Evolutionary conservation across 345 rosid genomes (phyloP).

Genomic region (Populus pruinosa): DNA sequence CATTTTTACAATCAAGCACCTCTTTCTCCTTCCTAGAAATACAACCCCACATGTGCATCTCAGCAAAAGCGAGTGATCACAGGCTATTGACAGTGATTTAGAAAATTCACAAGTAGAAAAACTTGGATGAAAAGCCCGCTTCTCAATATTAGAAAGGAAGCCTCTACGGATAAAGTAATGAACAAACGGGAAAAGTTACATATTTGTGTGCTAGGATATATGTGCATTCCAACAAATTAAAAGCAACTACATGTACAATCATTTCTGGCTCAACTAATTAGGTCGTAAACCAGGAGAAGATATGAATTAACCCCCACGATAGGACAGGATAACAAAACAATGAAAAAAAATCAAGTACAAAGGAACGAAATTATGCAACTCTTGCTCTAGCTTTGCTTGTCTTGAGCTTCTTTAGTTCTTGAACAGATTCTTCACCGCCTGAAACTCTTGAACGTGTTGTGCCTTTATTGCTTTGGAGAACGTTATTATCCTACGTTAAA

Average conservation of each 20-base stretch:
- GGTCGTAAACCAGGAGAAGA: constrained; percentile 31
- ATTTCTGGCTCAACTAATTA: constrained; percentile 29
- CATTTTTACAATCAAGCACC: background rate
- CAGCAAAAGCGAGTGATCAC: background rate
- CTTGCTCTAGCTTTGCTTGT: constrained; percentile 25
- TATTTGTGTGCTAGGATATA: constrained; percentile 19
- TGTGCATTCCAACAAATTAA: constrained; percentile 26
- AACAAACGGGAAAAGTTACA: constrained; percentile 16
- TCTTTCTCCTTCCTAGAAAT: background rate
- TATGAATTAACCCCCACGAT: constrained; percentile 16
- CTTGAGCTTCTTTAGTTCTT: constrained; percentile 52
- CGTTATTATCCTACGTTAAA: constrained; percentile 30
- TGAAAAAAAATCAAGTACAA: constrained; percentile 27
- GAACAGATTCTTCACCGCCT: constrained; percentile 29
- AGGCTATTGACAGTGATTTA: background rate
- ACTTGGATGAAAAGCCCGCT: constrained; percentile 18
- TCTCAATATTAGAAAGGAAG: constrained; percentile 17
- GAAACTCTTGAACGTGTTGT: constrained; percentile 29
- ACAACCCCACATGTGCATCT: background rate
- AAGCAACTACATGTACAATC: constrained; percentile 38
- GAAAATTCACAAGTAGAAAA: background rate
- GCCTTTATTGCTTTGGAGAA: constrained; percentile 28
- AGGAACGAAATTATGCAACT: constrained; percentile 9
- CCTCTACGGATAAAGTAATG: constrained; percentile 1
- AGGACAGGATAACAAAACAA: constrained; percentile 17